Base-by-base conservation (phyloP, 2,329 filamentous ascomycete species). In the Diaporthe longicolla region DNA sequence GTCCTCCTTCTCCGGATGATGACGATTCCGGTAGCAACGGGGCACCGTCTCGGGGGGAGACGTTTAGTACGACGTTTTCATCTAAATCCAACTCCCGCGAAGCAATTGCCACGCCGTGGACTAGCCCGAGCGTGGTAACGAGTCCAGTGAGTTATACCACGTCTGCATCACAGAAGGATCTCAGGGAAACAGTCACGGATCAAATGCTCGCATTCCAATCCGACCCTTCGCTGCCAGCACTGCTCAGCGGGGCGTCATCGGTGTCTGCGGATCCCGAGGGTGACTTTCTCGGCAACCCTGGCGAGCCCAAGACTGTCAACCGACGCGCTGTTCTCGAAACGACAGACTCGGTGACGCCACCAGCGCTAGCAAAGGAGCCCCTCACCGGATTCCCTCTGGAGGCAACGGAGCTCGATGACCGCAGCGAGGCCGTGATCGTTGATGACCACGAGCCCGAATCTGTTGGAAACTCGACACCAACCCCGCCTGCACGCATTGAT, bases 171-270 rank as follows among this genome's bases (percentile, higher is more conserved):
- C 82, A 82, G 29, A 85, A 85, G 74, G 83, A 82, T n/a, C 79
- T 83, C 1, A 84, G 85, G 4, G 87, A 87, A 8, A 83, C 86
- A 11, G 87, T 82, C 1, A 84, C 85, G 5, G 86, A 87, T 6
- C 84, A 86, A 11, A 87, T 88, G 77, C 78, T 88, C 21, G 84
- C 84, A 3, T 92, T 91, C 79, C 89, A 89, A 72, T 92, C 90
- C 4, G 90, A 92, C 70, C 90, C 90, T 0, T 93, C 91, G 7
- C 82, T 93, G 3, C 91, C 91, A 15, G 90, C 90, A 9, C 82
- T 92, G 10, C 84, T 92, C 15, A 92, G 90, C 73, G 89, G 90
- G 15, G 89, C 90, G 11, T 92, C 90, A 78, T 93, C 91, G 3
- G 87, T 92, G 13, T 92, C 90, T 19, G 89, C 89, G 0, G 91